Base-by-base conservation (phyloP, 1,284 basidiomycete species). In the Cronartium ribicola region DNA sequence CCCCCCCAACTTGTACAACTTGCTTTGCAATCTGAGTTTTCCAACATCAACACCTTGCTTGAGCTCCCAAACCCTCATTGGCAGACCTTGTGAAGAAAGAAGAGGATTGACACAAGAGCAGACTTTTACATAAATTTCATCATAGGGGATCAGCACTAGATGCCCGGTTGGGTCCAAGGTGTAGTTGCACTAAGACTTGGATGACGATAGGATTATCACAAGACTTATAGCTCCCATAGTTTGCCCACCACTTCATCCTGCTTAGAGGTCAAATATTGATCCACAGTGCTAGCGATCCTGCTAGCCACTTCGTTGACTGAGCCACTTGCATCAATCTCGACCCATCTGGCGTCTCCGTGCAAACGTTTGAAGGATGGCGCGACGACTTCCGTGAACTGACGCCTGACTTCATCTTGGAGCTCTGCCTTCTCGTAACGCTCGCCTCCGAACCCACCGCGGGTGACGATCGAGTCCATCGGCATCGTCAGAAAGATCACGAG, bases 401-500 rank as follows among this genome's bases (percentile, higher is more conserved):
- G 67, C 63, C 41, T 43, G 40, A 83, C 82, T 65, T 79, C 78
- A 29, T 76, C 75, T 72, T 83, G 82, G 44, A 83, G 78, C 36
- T 80, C 80, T 5, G 71, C 62, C 68, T 78, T 81, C 76, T 84
- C 83, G 77, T 82, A 84, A 13, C 94, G 85, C 83, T 98, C 95
- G 69, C 87, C 85, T 0, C 96, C 96, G 78, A 90, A 98, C 0
- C 91, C 92, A 1, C 89, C 90, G n/a, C 95, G 86, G 64, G 83
- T 80, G 11, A 62, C 39, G 6, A 63, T 22, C 41, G 68, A 61
- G 29, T 85, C 84, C 0, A 92, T 92, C 10, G 85, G 83, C 0
- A 91, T 86, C 76, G 94, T 88, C 67, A 98, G 87, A 83, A 95
- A 97, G 67, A 98, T 80, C 0, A 89, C 90, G 44, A 94, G 80